Evolutionary conservation across 768 basidiomycete genomes (phyloP).

Genomic region (Mycena crocata): DNA sequence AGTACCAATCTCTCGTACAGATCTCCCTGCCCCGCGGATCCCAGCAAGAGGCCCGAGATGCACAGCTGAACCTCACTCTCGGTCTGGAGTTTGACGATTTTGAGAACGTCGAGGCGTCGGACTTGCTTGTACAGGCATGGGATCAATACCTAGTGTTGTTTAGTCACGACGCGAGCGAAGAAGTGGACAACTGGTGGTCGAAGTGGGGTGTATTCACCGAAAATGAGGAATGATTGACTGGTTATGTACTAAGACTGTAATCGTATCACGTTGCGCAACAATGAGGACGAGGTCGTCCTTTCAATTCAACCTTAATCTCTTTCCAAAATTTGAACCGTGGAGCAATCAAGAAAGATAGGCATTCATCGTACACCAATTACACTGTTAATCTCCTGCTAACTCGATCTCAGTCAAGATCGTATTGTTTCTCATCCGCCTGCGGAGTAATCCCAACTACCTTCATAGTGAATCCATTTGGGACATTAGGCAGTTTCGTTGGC

Average conservation of each 20-base stretch:
- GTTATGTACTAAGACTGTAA: too few relatives aligned
- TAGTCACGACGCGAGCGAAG: constrained; percentile 22
- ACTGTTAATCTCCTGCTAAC: too few relatives aligned
- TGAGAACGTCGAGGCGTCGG: constrained; percentile 21
- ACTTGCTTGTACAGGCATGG: constrained; percentile 17
- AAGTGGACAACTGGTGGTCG: constrained; percentile 30
- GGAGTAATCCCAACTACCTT: constrained; percentile 21
- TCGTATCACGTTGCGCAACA: too few relatives aligned
- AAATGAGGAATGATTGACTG: not conserved
- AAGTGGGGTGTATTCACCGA: constrained; percentile 8
- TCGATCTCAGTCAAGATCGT: too few relatives aligned
- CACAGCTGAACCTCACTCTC: constrained; percentile 11
- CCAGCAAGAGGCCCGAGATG: constrained; percentile 19
- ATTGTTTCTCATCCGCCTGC: too few relatives aligned
- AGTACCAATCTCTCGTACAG: constrained; percentile 18
- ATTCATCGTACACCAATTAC: too few relatives aligned
- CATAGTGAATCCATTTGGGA: constrained; percentile 34
- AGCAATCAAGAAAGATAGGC: too few relatives aligned
- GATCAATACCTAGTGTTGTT: constrained; percentile 14
- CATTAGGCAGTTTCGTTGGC: constrained; percentile 27
- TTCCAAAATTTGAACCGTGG: too few relatives aligned
- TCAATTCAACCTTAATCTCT: too few relatives aligned
- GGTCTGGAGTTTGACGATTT: constrained; percentile 14
- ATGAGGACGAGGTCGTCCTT: too few relatives aligned
- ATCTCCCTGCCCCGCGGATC: constrained; percentile 22